Evolutionary conservation across 2,329 filamentous ascomycete genomes (phyloP).

Genomic region (Stromatinia cepivora): DNA sequence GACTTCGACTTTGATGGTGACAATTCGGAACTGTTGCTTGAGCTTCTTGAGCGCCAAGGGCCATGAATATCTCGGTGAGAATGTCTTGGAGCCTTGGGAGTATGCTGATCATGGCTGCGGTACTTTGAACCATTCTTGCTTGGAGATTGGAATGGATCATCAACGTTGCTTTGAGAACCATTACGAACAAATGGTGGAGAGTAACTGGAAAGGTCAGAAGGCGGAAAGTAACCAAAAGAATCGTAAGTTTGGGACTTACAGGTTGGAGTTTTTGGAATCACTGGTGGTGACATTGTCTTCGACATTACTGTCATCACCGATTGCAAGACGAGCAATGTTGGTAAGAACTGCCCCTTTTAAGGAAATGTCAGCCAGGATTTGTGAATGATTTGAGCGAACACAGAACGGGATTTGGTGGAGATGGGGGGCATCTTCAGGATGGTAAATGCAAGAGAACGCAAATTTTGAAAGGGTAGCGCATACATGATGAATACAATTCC

Average conservation of each 20-base stretch:
- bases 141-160: conserved; percentile 35
- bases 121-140: conserved; percentile 17
- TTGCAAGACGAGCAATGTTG: conserved; percentile 23
- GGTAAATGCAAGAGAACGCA: neutral
- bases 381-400: neutral
- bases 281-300: conserved; percentile 25
- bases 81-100: conserved; percentile 31
- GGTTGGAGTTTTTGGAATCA: conserved; percentile 25
- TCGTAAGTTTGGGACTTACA: conserved; percentile 28
- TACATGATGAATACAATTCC: neutral
- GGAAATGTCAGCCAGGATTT: neutral
- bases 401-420: too few species aligned
- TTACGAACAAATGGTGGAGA: conserved; percentile 38
- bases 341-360: conserved; percentile 25
- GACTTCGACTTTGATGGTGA: conserved; percentile 17
- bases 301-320: conserved; percentile 28
- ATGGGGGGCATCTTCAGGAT: neutral
- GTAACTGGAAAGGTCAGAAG: conserved; percentile 31
- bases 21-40: conserved; percentile 29
- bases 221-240: neutral
- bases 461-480: neutral
- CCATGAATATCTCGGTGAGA: conserved; percentile 30
- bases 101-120: conserved; percentile 29
- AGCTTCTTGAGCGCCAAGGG: conserved; percentile 37
- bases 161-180: conserved; percentile 28